Evolutionary conservation across 1,284 basidiomycete genomes (phyloP), one percentile per base, ranked within the genome.

Genomic region (Ganoderma leucocontextum): DNA sequence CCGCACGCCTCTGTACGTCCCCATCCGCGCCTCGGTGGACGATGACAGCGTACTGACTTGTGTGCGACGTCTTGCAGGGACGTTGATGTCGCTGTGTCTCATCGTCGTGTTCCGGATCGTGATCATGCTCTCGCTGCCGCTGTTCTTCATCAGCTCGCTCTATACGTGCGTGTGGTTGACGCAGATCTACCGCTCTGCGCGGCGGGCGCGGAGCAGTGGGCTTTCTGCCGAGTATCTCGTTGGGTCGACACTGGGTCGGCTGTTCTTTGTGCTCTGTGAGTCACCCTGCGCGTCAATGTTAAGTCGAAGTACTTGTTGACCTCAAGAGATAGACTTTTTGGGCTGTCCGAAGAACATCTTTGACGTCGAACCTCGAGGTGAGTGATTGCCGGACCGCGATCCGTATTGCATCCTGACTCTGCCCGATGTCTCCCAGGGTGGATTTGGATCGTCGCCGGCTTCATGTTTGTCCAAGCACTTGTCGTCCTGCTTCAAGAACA

Each of bases 301-400:
- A 55, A 0, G 17, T n/a, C 6, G 4, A n/a, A 49, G n/a, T 25
- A 41, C 66, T 55, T 2, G 9, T 60, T 70, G n/a, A 65, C 38
- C 15, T 52, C 39, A 29, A 29, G 22, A 33, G 5, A 22, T 74
- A 96, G 95, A 97, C 77, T 91, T 94, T 69, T 82, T 96, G 76
- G 86, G 85, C 0, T 97, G 94, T 75, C 92, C 95, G 2, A 89
- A 90, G 75, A 97, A 97, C 76, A 91, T 97, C 9, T 84, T 97
- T 68, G 94, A 96, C 73, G 84, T 93, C 38, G 87, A 92, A 70
- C 86, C 91, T 22, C 85, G 90, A 70, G 76, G 90, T 94, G 75
- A 73, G 86, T 80, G 2, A 6, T 60, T 4, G 13, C 29, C 38
- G n/a, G n/a, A n/a, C 12, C 38, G 35, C 63, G 42, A 60, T 25